These are phyloP conservation scores for Solanum rostratum DNA, from an alignment of 257 asterid genomes.

Conservation along the genomic window DNA sequence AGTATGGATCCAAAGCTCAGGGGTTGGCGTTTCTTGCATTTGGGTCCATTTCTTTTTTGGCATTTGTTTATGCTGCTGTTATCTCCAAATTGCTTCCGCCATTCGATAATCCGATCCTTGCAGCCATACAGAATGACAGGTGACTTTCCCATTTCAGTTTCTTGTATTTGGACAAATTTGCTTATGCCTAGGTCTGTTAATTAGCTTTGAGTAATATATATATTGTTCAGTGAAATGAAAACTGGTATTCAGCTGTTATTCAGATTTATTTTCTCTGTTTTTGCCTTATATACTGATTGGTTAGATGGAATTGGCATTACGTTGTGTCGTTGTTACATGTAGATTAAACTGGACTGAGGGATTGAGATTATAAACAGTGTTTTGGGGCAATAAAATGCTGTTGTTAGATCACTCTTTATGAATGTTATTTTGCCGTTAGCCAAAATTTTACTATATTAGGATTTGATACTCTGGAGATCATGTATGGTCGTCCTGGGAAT, in stretches of 20 bases:
- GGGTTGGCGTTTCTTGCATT: conserved; percentile 10
- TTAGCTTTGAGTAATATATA: not conserved
- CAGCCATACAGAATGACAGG: conserved; percentile 17
- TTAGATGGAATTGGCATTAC: not conserved
- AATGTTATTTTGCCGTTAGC: not conserved
- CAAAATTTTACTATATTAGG: not conserved
- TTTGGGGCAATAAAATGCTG: not conserved
- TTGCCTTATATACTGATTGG: not conserved
- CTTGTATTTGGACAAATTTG: not conserved
- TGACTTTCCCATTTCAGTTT: not conserved
- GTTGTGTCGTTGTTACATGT: not conserved
- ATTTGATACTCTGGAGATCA: not conserved
- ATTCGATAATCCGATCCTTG: conserved; percentile 8
- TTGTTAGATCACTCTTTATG: not conserved
- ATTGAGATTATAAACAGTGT: not conserved
- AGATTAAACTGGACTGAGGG: not conserved
- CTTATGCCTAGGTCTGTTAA: not conserved
- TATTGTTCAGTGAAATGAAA: not conserved
- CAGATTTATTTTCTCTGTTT: not conserved
- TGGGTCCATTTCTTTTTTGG: conserved; percentile 8
- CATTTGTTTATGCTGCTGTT: conserved; percentile 8
- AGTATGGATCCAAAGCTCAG: conserved; percentile 8
- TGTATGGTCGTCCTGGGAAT: not conserved
- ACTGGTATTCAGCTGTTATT: not conserved
- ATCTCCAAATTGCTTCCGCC: conserved; percentile 12